Evolutionary conservation across 257 asterid genomes (phyloP).

Genomic region (Coffea canephora): DNA sequence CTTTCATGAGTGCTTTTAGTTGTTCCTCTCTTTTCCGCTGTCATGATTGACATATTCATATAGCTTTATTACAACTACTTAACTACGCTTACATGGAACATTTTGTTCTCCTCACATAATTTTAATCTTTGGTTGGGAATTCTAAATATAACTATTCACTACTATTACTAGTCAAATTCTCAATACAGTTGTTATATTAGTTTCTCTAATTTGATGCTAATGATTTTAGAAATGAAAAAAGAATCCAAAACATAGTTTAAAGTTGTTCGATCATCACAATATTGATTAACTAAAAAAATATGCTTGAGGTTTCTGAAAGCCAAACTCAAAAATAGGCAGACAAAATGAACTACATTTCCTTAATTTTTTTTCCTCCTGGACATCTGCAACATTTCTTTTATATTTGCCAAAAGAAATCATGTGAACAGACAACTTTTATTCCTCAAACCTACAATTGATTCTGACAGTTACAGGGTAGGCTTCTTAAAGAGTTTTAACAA

Average conservation of each 20-base stretch:
- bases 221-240: neutral
- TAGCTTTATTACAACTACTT: neutral
- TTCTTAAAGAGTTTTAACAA: neutral
- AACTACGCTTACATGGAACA: neutral
- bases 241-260: neutral
- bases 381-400: constrained; percentile 4
- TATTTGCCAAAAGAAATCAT: neutral
- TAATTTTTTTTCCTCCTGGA: neutral
- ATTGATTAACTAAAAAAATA: neutral
- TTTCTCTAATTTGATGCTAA: neutral
- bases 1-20: neutral
- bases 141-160: neutral
- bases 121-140: neutral
- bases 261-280: neutral
- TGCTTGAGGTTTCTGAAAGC: neutral
- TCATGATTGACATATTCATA: neutral
- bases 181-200: neutral
- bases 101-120: neutral
- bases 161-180: neutral
- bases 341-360: constrained; percentile 8
- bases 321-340: neutral
- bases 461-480: neutral
- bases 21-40: neutral
- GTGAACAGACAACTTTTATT: neutral
- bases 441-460: neutral